Base-by-base conservation (phyloP, 208 protist species). In the Vickermania spadyakhi region DNA sequence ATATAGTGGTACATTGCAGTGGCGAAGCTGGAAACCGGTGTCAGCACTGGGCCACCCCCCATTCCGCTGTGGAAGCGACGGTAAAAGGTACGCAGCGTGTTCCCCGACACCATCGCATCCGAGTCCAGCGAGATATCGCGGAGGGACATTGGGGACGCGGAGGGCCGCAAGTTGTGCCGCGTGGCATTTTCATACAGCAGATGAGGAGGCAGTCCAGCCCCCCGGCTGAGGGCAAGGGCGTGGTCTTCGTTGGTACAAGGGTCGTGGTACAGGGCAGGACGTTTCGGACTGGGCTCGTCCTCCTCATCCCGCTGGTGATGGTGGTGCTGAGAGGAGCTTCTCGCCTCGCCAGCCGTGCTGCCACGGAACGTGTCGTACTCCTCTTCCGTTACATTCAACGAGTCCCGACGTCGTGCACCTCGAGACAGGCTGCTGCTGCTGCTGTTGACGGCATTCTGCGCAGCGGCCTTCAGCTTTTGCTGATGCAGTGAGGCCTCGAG, bases 1-100 rank as follows among this genome's bases (percentile, higher is more conserved):
- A 94, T 78, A 68, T 94, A 94, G 68, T 91, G 81, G 55, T 90
- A 92, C 18, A 94, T 70, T 21, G 84, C 81, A 28, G 75, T 85
- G 51, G 71, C 88, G 70, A 81, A 82, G 26, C 76, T 83, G 51
- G 78, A 91, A 2, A 86, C 54, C 36, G 88, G 83, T 36, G 81
- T 83, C 2, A 84, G 57, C 51, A 71, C 70, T 18, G 36, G 36
- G 11, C 36, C 36, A 52, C 58, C 58, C 11, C 57, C 64, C 22
- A 71, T 72, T 13, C 81, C 70, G n/a, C 65, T 60, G 28, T 81
- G 77, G 36, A 84, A 81, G 61, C 76, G 73, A 42, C 89, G 78
- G 36, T n/a, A 45, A 62, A 94, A 92, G 18, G 79, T 56, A 27
- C 71, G 80, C 27, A 92, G 73, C 21, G 88, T 94, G 31, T 90